These are phyloP conservation scores for Cyathus striatus DNA, from an alignment of 768 basidiomycete genomes.

Conservation along the genomic window DNA sequence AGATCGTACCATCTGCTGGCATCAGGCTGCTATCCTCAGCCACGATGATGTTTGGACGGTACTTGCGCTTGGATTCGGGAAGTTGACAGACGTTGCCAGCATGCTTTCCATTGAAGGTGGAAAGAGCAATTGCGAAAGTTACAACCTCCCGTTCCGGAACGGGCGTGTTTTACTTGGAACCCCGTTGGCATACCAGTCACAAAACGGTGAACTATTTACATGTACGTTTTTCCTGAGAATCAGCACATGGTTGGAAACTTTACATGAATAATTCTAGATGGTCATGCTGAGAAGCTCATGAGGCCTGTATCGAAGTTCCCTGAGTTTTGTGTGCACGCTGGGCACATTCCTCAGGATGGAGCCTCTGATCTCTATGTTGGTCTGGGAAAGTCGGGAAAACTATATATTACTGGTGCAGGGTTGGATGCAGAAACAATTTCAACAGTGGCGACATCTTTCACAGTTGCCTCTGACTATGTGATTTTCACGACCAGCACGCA, in stretches of 20 bases:
- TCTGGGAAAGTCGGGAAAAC: constrained; percentile 57
- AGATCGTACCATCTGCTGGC: constrained; percentile 15
- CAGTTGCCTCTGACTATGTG: constrained; percentile 66
- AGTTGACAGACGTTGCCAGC: constrained; percentile 25
- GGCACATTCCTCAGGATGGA: constrained; percentile 3
- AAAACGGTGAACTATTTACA: neutral
- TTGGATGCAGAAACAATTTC: constrained; percentile 32
- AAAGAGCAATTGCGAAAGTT: constrained; percentile 5
- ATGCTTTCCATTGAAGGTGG: constrained; percentile 18
- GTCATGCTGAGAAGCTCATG: constrained; percentile 12
- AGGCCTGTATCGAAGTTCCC: constrained; percentile 36
- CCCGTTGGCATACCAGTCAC: neutral
- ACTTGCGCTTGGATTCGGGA: constrained; percentile 34
- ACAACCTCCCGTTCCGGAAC: constrained; percentile 30
- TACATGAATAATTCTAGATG: constrained; percentile 6
- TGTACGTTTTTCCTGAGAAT: neutral
- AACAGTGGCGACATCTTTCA: constrained; percentile 66
- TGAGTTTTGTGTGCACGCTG: constrained; percentile 49
- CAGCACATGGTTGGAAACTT: neutral
- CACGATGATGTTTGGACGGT: constrained; percentile 16
- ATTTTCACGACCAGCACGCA: constrained; percentile 85
- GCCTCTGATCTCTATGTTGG: constrained; percentile 47
- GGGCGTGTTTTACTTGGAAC: constrained; percentile 35
- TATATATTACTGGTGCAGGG: constrained; percentile 41
- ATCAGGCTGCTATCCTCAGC: constrained; percentile 24